A percentile compares a stretch with the other conserved stretches of the same genome.
Conservation (phyloP, 208 protist species). For the Trypanosoma grayi region DNA sequence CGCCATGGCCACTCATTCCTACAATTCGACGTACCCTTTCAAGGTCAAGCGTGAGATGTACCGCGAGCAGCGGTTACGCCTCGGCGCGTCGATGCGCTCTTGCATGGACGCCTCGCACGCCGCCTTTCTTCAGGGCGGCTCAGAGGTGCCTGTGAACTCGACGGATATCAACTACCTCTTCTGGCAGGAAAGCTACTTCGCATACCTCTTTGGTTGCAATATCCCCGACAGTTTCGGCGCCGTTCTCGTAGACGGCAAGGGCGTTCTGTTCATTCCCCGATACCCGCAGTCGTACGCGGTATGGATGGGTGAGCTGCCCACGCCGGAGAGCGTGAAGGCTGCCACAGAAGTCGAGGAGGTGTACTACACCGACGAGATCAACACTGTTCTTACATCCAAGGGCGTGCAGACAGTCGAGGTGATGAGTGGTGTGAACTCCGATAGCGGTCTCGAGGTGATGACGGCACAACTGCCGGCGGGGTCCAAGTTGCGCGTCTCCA, state of each 20-base stretch:
- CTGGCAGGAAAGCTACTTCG: conserved; percentile 94
- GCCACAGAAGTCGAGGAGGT: conserved; percentile 70
- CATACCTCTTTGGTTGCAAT: conserved; percentile 90
- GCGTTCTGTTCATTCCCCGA: conserved; percentile 86
- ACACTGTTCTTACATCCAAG: conserved; percentile 36
- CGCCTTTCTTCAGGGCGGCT: conserved; percentile 71
- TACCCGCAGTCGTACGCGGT: conserved; percentile 83
- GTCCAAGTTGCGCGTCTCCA: conserved; percentile 22
- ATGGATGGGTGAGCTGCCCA: conserved; percentile 90
- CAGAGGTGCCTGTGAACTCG: conserved; percentile 86
- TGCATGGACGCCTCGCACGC: conserved; percentile 51
- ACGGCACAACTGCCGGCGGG: conserved; percentile 45
- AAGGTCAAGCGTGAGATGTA: conserved; percentile 78
- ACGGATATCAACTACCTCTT: conserved; percentile 89
- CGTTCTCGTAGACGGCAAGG: conserved; percentile 61
- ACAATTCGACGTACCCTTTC: conserved; percentile 61
- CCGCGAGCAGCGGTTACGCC: conserved; percentile 77
- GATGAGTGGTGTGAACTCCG: conserved; percentile 71
- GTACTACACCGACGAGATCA: conserved; percentile 84
- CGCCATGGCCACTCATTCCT: background rate
- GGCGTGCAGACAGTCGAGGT: conserved; percentile 72
- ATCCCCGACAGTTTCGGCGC: conserved; percentile 81
- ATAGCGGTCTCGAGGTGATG: conserved; percentile 73
- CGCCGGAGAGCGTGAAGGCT: conserved; percentile 54
- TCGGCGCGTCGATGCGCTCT: conserved; percentile 40